These are phyloP conservation scores for Thalassia testudinum DNA, from an alignment of 116 monocot genomes.

Conservation along the genomic window DNA sequence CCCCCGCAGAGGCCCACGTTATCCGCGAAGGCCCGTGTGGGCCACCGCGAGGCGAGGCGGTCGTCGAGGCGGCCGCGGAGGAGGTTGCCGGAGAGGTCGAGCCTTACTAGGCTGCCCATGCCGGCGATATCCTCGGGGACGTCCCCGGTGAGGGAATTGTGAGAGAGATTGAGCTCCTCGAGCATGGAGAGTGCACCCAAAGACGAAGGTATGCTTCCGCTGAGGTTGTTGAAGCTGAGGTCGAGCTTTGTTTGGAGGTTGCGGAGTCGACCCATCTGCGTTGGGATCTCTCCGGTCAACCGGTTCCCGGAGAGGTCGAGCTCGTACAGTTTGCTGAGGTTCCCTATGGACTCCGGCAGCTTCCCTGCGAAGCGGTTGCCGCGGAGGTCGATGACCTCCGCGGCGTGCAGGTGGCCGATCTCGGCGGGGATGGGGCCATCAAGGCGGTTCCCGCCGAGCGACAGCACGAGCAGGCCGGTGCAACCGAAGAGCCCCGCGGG, in stretches of 20 bases:
- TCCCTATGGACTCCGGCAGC: constrained; percentile 55
- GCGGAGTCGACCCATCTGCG: constrained; percentile 41
- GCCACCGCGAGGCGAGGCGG: constrained; percentile 44
- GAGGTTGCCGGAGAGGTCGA: constrained; percentile 63
- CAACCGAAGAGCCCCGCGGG: constrained; percentile 50
- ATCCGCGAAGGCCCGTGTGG: constrained; percentile 29
- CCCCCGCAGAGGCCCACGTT: constrained; percentile 56
- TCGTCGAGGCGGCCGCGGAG: constrained; percentile 33
- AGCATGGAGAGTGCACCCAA: constrained; percentile 52
- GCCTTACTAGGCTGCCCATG: constrained; percentile 63
- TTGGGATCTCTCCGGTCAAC: constrained; percentile 40
- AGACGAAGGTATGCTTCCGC: constrained; percentile 45
- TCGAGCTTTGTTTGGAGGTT: constrained; percentile 65
- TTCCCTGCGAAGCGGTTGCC: constrained; percentile 46
- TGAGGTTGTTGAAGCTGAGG: constrained; percentile 57
- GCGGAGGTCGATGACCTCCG: constrained; percentile 55
- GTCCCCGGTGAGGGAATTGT: constrained; percentile 52
- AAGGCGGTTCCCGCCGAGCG: constrained; percentile 43
- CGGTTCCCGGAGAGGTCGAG: constrained; percentile 45
- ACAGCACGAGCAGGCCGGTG: constrained; percentile 45
- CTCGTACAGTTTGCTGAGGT: constrained; percentile 57
- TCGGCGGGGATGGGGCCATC: constrained; percentile 28
- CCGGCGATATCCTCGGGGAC: constrained; percentile 36
- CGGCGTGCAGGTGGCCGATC: constrained; percentile 28
- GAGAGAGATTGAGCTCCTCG: constrained; percentile 64